Percentiles rank a stretch among this genome's conserved stretches.
phyloP scores from a whole-genome alignment of 106 monocot genomes.

The Ottelia alismoides region DNA sequence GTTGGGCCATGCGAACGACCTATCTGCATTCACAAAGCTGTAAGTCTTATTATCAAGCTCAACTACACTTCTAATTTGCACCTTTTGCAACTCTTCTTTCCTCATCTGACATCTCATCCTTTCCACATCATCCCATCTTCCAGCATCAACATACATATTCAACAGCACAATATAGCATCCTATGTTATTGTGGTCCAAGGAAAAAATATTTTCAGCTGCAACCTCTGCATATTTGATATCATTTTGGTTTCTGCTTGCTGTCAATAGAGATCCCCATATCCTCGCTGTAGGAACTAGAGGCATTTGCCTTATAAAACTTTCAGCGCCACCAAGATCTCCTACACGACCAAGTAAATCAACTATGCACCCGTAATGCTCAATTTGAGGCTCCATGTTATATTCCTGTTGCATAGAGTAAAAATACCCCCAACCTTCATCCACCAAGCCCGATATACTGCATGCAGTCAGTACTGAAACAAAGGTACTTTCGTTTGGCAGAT shows the following conservation, averaged over 20 bases:
- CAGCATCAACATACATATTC: conserved; percentile 59
- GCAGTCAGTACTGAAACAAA: conserved; percentile 71
- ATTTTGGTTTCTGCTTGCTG: conserved; percentile 63
- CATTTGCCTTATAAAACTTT: conserved; percentile 61
- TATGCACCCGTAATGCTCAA: conserved; percentile 93
- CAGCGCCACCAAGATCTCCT: conserved; percentile 43
- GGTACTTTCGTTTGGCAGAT: conserved; percentile 44
- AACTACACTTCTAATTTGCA: conserved; percentile 35
- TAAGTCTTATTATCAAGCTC: conserved; percentile 27
- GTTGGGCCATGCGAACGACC: conserved; percentile 26
- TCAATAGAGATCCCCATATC: conserved; percentile 86
- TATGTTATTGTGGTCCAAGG: conserved; percentile 60
- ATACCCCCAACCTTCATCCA: conserved; percentile 51
- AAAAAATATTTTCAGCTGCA: conserved; percentile 52
- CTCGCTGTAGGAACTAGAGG: conserved; percentile 43
- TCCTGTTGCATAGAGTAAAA: conserved; percentile 54
- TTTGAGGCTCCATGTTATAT: conserved; percentile 32
- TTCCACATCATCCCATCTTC: conserved; percentile 46
- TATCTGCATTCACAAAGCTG: conserved; percentile 56
- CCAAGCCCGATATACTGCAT: conserved; percentile 62
- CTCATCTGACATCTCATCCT: conserved; percentile 46
- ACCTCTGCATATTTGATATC: conserved; percentile 52
- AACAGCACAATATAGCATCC: conserved; percentile 70
- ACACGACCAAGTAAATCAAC: conserved; percentile 67
- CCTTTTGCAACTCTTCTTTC: conserved; percentile 29